These are phyloP conservation scores for Oldenlandia corymbosa DNA, from an alignment of 257 asterid species.

Conservation along the genomic window DNA sequence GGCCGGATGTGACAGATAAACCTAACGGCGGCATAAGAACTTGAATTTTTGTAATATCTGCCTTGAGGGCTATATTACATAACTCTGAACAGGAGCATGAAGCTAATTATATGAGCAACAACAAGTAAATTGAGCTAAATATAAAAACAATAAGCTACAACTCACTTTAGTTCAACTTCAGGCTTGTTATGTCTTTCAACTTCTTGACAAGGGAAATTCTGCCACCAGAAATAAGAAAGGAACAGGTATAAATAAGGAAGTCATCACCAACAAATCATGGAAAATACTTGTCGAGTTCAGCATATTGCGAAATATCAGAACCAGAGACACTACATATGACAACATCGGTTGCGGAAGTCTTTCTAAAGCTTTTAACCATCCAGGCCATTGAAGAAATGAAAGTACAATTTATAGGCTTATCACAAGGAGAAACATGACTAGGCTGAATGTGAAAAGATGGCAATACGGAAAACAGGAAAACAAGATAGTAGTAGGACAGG, in stretches of 20 bases:
- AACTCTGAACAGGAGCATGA: neutral
- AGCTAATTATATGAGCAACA: conserved; percentile 1
- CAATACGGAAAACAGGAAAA: no score
- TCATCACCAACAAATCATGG: neutral
- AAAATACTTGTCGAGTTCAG: neutral
- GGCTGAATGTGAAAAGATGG: neutral
- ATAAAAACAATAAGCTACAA: neutral
- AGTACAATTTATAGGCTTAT: no score
- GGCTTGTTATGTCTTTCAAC: conserved; percentile 99
- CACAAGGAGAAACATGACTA: neutral
- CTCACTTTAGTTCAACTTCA: conserved; percentile 97
- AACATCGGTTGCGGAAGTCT: neutral
- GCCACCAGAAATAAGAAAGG: conserved; percentile 30
- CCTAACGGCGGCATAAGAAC: conserved; percentile 1
- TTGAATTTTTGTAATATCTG: neutral
- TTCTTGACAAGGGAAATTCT: conserved; percentile 99
- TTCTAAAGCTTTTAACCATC: no score
- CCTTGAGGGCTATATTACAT: neutral
- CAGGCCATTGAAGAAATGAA: no score
- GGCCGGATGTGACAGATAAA: neutral
- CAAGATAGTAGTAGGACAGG: no score
- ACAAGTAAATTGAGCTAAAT: conserved; percentile 4
- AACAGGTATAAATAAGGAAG: neutral
- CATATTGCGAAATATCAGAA: neutral
- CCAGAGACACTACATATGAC: neutral